These are phyloP conservation scores for Fusarium burgessii DNA, from an alignment of 2,329 filamentous ascomycete species.

Conservation along the genomic window DNA sequence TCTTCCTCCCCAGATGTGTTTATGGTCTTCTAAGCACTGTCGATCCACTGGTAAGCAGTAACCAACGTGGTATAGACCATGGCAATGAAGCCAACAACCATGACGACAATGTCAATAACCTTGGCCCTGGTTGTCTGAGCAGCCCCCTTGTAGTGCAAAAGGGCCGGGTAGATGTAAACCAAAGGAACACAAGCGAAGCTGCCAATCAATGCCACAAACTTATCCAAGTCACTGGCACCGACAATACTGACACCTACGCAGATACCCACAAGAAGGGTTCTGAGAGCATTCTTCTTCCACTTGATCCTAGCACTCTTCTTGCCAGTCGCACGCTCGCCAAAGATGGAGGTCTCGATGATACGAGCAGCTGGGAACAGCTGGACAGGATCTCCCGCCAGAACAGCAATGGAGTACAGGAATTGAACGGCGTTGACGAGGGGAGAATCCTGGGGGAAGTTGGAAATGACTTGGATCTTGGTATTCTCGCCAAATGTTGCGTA, in stretches of 20 bases:
- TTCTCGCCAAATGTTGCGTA: constrained; percentile 78
- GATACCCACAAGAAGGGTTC: constrained; percentile 66
- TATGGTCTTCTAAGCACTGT: constrained; percentile 27
- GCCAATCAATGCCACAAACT: constrained; percentile 80
- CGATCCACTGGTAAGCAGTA: constrained; percentile 59
- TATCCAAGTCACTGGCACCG: constrained; percentile 77
- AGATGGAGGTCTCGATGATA: constrained; percentile 76
- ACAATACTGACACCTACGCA: constrained; percentile 72
- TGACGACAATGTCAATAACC: constrained; percentile 70
- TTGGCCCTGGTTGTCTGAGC: constrained; percentile 69
- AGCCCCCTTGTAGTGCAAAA: constrained; percentile 75
- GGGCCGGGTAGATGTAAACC: constrained; percentile 82
- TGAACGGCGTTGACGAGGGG: constrained; percentile 81
- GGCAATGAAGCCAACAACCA: constrained; percentile 71
- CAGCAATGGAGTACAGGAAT: constrained; percentile 78
- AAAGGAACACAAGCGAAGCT: constrained; percentile 80
- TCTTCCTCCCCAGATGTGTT: not conserved
- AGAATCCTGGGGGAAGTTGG: constrained; percentile 78
- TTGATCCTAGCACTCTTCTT: constrained; percentile 74
- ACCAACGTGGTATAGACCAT: constrained; percentile 79
- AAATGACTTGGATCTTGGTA: constrained; percentile 80
- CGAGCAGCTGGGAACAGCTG: constrained; percentile 80
- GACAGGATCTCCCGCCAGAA: constrained; percentile 79
- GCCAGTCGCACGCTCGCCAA: constrained; percentile 73
- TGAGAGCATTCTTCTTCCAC: constrained; percentile 81